These are phyloP conservation scores for Rhododendron mucronatum DNA, from an alignment of 148 eudicot species.

Conservation along the genomic window DNA sequence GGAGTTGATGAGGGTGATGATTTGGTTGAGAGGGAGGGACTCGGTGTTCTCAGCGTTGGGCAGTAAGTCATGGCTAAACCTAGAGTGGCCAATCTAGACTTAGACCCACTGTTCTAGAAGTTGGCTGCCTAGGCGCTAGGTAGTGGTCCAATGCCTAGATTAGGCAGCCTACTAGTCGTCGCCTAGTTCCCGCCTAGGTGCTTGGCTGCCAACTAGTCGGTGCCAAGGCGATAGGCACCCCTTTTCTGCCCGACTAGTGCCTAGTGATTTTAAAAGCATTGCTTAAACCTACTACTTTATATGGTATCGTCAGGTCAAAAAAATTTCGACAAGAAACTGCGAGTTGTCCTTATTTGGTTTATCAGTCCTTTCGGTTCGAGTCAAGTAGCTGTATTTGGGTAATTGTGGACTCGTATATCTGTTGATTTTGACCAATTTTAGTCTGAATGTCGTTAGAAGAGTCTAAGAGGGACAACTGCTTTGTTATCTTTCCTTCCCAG, in stretches of 20 bases:
- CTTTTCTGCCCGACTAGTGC: background rate
- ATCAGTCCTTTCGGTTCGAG: no score
- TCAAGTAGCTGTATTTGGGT: background rate
- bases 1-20: conserved; percentile 33
- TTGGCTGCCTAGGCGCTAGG: no score
- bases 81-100: background rate
- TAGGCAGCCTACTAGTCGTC: no score
- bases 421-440: background rate
- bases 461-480: background rate
- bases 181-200: no score
- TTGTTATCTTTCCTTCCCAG: conserved; percentile 11
- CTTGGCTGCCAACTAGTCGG: no score
- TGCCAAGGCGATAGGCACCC: no score
- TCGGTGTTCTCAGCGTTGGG: conserved; percentile 52
- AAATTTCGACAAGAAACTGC: background rate
- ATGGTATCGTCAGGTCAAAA: background rate
- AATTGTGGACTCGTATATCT: background rate
- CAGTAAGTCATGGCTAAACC: conserved; percentile 19
- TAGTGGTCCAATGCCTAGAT: no score
- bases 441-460: background rate
- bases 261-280: background rate
- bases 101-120: background rate
- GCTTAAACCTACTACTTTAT: background rate
- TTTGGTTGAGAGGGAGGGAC: conserved; percentile 15
- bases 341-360: no score